Evolutionary conservation across 2,329 filamentous ascomycete species (phyloP).

Genomic region (Magnaporthales sp.): DNA sequence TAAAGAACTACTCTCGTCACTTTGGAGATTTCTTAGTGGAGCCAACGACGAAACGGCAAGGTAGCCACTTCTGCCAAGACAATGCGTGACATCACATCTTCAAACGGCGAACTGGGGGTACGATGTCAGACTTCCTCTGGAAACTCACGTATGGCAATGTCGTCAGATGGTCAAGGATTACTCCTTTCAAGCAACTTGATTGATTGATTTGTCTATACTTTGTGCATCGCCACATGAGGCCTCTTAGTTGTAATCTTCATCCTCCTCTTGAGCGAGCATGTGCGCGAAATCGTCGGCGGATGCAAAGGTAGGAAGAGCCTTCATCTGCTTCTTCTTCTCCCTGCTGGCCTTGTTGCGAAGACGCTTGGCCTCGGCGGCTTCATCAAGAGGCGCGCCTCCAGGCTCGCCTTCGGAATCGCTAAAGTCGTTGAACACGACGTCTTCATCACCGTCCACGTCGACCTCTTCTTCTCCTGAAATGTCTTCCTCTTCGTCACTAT

Average conservation of each 20-base stretch:
- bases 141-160: background rate
- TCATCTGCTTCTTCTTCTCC: slow-evolving; percentile 74
- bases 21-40: background rate
- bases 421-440: slow-evolving; percentile 27
- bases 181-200: background rate
- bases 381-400: slow-evolving; percentile 27
- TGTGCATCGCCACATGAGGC: background rate
- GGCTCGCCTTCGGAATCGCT: slow-evolving; percentile 29
- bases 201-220: background rate
- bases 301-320: slow-evolving; percentile 84
- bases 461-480: slow-evolving; percentile 26
- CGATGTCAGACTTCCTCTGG: background rate
- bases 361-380: slow-evolving; percentile 24
- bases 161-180: background rate
- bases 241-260: slow-evolving; percentile 18
- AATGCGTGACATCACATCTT: background rate
- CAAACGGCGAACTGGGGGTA: background rate
- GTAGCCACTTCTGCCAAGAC: background rate
- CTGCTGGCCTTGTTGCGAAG: slow-evolving; percentile 32
- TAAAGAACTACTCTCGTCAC: background rate
- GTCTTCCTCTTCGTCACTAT: slow-evolving; percentile 27
- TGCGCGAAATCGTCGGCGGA: slow-evolving; percentile 90
- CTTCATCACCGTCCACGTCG: slow-evolving; percentile 12
- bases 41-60: background rate
- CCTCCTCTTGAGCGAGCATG: slow-evolving; percentile 66